phyloP scores from a whole-genome alignment of 2,329 filamentous ascomycete genomes.

The Fusarium nematophilum region DNA sequence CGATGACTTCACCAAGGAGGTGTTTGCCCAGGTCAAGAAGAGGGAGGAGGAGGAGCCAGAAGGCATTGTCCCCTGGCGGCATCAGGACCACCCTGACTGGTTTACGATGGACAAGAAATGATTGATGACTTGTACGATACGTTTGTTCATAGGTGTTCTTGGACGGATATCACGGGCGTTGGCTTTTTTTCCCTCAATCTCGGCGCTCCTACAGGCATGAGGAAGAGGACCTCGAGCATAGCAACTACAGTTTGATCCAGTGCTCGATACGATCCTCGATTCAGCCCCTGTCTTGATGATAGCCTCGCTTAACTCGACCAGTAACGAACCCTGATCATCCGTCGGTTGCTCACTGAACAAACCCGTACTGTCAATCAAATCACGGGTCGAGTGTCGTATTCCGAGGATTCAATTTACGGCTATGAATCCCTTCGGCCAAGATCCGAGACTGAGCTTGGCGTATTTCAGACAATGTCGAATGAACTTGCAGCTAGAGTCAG shows the following conservation, averaged over 20 bases:
- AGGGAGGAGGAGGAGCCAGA: conserved; percentile 66
- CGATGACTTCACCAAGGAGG: conserved; percentile 58
- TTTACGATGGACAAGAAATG: conserved; percentile 50
- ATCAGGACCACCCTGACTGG: conserved; percentile 71
- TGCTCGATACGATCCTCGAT: not conserved
- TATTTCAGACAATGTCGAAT: not conserved
- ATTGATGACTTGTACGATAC: conserved; percentile 2
- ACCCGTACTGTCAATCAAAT: conserved; percentile 7
- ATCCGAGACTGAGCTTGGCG: not conserved
- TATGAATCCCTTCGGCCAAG: not conserved
- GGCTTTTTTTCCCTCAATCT: conserved; percentile 2
- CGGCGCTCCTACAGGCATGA: not conserved
- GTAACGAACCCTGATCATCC: conserved; percentile 6
- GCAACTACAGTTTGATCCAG: not conserved
- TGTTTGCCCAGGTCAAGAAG: conserved; percentile 63
- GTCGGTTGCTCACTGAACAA: conserved; percentile 4
- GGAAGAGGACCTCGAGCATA: too few relatives aligned
- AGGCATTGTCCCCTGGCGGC: conserved; percentile 69
- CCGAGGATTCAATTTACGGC: not conserved
- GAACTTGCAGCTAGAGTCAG: not conserved
- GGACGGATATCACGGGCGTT: conserved; percentile 14
- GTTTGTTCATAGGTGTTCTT: conserved; percentile 15
- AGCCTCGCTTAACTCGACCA: conserved; percentile 1
- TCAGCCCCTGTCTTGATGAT: not conserved
- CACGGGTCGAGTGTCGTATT: not conserved